Evolutionary conservation across 1,284 basidiomycete genomes (phyloP).

Genomic region (Rhodotorula sp.): DNA sequence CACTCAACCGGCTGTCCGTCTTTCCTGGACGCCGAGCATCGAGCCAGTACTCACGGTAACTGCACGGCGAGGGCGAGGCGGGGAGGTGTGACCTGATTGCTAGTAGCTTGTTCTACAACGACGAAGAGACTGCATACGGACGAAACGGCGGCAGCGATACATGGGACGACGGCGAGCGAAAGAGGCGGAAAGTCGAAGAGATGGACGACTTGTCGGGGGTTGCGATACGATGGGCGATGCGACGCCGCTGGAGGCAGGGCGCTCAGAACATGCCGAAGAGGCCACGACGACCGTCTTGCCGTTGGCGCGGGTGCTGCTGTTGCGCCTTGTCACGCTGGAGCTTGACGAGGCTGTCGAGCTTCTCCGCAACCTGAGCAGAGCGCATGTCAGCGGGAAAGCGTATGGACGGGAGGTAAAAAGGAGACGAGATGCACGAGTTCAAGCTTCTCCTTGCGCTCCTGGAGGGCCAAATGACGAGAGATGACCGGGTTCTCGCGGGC

Average conservation of each 20-base stretch:
- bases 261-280: conserved; percentile 40
- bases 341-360: conserved; percentile 48
- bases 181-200: background rate
- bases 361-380: conserved; percentile 45
- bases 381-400: background rate
- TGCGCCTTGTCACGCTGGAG: conserved; percentile 47
- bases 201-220: background rate
- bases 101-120: too few species aligned
- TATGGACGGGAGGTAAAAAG: background rate
- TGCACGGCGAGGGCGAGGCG: too few species aligned
- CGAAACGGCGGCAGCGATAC: too few species aligned
- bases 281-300: conserved; percentile 16
- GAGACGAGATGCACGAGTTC: conserved; percentile 64
- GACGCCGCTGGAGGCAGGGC: background rate
- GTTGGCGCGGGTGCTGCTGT: conserved; percentile 10
- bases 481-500: conserved; percentile 91
- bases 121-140: too few species aligned
- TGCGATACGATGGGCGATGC: too few species aligned
- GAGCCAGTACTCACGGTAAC: too few species aligned
- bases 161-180: background rate
- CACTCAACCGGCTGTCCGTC: too few species aligned
- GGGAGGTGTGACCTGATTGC: too few species aligned
- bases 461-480: conserved; percentile 83
- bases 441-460: conserved; percentile 96
- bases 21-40: too few species aligned